phyloP scores from a whole-genome alignment of 331 rosid genomes.

The Phaseolus coccineus region DNA sequence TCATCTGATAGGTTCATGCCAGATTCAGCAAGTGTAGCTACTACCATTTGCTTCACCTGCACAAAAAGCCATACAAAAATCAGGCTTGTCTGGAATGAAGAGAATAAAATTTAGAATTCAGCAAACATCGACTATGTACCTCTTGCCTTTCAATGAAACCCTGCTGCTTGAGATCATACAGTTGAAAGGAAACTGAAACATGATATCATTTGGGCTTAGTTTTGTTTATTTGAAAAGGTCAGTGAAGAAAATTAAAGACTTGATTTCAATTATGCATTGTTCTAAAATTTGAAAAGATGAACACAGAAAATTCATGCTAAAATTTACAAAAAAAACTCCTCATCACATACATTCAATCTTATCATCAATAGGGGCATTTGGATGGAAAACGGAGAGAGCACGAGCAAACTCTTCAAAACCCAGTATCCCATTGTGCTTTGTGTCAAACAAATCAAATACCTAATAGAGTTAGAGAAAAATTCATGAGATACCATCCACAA shows the following conservation, averaged over 20 bases:
- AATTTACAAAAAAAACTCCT: neutral
- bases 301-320: conserved; percentile 18
- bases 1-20: conserved; percentile 99
- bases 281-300: conserved; percentile 20
- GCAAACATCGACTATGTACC: conserved; percentile 54
- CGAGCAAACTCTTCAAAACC: conserved; percentile 99
- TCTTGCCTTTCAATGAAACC: conserved; percentile 97
- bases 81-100: conserved; percentile 23
- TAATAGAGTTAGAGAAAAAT: conserved; percentile 40
- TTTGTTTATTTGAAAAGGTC: neutral
- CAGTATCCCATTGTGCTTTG: conserved; percentile 94
- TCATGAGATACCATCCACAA: conserved; percentile 34
- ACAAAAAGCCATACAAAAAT: conserved; percentile 32
- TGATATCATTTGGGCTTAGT: conserved; percentile 24
- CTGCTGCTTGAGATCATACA: conserved; percentile 97
- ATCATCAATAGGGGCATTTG: conserved; percentile 94
- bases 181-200: conserved; percentile 93
- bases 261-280: conserved; percentile 5
- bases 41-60: conserved; percentile 99
- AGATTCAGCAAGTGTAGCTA: conserved; percentile 99
- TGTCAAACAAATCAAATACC: conserved; percentile 97
- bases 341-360: conserved; percentile 86
- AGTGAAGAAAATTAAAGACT: conserved; percentile 4
- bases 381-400: conserved; percentile 95
- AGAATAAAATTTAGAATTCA: neutral